These are phyloP conservation scores for Metschnikowia kofuensis DNA, from an alignment of 805 yeast genomes.

Conservation along the genomic window DNA sequence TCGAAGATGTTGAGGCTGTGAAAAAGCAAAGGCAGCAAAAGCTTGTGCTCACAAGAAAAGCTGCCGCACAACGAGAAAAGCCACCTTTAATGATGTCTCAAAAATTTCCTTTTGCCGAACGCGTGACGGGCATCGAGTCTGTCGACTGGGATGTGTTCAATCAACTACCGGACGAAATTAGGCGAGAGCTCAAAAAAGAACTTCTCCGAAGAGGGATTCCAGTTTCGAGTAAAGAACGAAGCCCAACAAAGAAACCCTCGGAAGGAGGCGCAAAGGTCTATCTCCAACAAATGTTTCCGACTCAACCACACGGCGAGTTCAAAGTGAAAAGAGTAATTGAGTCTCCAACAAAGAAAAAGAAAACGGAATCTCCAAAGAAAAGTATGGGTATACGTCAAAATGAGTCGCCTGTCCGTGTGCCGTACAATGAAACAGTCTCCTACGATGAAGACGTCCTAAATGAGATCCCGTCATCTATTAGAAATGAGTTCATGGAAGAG, in stretches of 20 bases:
- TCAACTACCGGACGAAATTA: slow-evolving; percentile 64
- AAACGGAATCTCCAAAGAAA: slow-evolving; percentile 21
- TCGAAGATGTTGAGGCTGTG: slow-evolving; percentile 39
- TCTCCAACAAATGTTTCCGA: slow-evolving; percentile 38
- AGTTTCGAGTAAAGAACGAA: slow-evolving; percentile 15
- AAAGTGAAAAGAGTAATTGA: slow-evolving; percentile 33
- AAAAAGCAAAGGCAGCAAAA: slow-evolving; percentile 15
- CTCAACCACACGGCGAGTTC: slow-evolving; percentile 26
- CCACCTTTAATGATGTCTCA: slow-evolving; percentile 6
- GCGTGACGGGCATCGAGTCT: slow-evolving; percentile 20
- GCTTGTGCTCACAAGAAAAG: slow-evolving; percentile 7
- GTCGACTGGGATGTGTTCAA: slow-evolving; percentile 65
- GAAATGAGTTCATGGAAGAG: slow-evolving; percentile 36
- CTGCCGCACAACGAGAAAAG: neutral
- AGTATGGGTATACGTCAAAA: neutral
- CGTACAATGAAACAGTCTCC: slow-evolving; percentile 24
- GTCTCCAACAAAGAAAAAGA: slow-evolving; percentile 23
- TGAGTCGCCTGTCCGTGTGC: slow-evolving; percentile 14
- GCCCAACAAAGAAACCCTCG: slow-evolving; percentile 3
- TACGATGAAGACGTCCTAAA: slow-evolving; percentile 36
- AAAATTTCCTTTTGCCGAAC: slow-evolving; percentile 14
- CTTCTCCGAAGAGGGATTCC: slow-evolving; percentile 42
- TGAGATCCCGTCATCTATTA: slow-evolving; percentile 38
- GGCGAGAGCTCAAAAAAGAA: slow-evolving; percentile 57
- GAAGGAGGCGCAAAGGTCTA: slow-evolving; percentile 23